Base-by-base conservation (phyloP, 371 early-diverging fungal genomes). In the Actinomortierella ambigua region DNA sequence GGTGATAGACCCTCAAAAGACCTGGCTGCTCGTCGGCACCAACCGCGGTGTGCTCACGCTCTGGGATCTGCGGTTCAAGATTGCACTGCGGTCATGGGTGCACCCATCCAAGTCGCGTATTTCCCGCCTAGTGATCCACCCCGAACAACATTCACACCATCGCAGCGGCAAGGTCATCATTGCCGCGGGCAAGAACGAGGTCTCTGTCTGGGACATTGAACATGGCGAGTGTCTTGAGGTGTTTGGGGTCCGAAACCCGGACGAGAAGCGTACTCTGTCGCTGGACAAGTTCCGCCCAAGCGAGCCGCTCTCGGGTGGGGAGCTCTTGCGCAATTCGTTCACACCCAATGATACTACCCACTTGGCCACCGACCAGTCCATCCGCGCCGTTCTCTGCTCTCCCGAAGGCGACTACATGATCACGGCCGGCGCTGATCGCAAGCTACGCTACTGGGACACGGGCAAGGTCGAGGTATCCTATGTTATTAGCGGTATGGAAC, bases 201-300 rank as follows among this genome's bases (percentile, higher is more conserved):
- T 96, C 2, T 90, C 95, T 3, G 77, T 92, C 2, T 95, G 96
- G 93, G 89, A 93, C 65, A 79, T 97, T 55, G 88, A 89, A 20
- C 73, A 79, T 9, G 76, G 84, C 15, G 82, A 85, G 50, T 95
- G 96, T 76, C 68, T 82, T 14, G 86, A 93, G 65, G 89, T 93
- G 14, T 88, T 84, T 78, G 82, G 76, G 3, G 88, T 85, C 0
- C 81, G 86, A 55, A 75, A 77, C 9, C 81, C 84, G 1, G 86
- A 86, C 47, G 88, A 88, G 55, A 87, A 85, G 61, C 71, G 70
- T 14, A 83, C 82, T 1, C 63, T 85, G 13, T 64, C 79, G 5
- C 56, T 81, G 20, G 82, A 85, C 39, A 68, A 70, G 0, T 88
- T 83, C 65, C 84, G 84, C 78, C 73, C 85, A 0, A 53, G 82